Conservation (phyloP, 805 yeast genomes). For the Metschnikowia kofuensis region DNA sequence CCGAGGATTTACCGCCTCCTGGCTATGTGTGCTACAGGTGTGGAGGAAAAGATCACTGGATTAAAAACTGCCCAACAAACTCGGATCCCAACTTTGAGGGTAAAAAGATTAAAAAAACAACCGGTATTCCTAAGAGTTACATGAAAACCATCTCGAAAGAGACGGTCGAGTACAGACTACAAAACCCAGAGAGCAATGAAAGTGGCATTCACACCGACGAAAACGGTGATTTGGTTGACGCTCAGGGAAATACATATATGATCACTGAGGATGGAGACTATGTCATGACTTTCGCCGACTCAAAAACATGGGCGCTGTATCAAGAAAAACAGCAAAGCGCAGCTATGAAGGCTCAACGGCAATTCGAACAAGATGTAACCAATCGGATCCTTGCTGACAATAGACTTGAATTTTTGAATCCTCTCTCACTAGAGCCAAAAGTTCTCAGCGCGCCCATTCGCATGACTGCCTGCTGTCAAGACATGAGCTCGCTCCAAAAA, state of each 20-base stretch:
- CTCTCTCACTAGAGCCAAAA: conserved; percentile 43
- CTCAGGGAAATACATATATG: conserved; percentile 62
- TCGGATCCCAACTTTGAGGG: conserved; percentile 94
- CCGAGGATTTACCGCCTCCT: conserved; percentile 86
- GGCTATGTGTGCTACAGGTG: conserved; percentile 96
- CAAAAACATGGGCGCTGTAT: conserved; percentile 82
- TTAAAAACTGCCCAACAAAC: conserved; percentile 91
- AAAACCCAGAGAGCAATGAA: conserved; percentile 22
- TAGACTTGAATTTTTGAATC: conserved; percentile 56
- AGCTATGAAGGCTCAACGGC: conserved; percentile 47
- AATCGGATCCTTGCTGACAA: conserved; percentile 30
- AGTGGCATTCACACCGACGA: conserved; percentile 36
- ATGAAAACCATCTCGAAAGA: conserved; percentile 84
- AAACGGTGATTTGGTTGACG: conserved; percentile 43
- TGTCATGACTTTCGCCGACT: conserved; percentile 94
- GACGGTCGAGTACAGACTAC: conserved; percentile 52
- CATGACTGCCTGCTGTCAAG: conserved; percentile 76
- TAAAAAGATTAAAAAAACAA: conserved; percentile 82
- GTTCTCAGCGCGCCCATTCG: conserved; percentile 67
- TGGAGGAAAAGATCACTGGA: conserved; percentile 92
- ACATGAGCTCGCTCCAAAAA: conserved; percentile 52
- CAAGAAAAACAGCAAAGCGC: conserved; percentile 64
- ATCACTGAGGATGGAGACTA: conserved; percentile 93
- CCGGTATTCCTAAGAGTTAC: conserved; percentile 95
- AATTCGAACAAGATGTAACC: conserved; percentile 43